Conservation (phyloP, 2,329 filamentous ascomycete species). For the Truncatella angustata region DNA sequence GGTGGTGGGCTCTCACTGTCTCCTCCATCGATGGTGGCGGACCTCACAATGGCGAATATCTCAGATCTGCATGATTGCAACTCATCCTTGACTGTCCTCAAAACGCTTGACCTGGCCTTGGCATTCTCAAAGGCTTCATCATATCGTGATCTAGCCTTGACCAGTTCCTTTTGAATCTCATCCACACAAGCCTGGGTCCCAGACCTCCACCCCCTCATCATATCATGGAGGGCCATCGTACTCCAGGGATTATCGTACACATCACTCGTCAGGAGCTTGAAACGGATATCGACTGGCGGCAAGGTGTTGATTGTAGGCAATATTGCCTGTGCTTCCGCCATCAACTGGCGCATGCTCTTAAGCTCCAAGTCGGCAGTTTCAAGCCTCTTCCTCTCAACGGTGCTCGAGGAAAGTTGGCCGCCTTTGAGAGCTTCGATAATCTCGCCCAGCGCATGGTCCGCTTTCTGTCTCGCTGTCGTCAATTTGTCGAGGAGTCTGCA, state of each 20-base stretch:
- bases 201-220: neutral
- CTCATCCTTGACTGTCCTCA: neutral
- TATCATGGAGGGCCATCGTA: conserved; percentile 1
- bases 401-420: neutral
- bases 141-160: neutral
- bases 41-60: neutral
- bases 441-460: neutral
- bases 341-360: neutral
- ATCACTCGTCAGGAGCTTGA: neutral
- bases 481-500: neutral
- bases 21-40: neutral
- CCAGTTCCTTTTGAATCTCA: neutral
- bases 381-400: neutral
- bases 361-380: neutral
- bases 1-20: neutral
- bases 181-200: neutral
- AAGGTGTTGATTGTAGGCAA: neutral
- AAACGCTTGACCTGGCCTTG: neutral
- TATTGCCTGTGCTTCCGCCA: neutral
- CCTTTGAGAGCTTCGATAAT: neutral
- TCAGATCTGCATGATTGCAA: neutral
- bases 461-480: neutral
- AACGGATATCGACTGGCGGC: neutral
- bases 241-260: conserved; percentile 3
- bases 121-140: neutral